Percentiles rank a stretch among this genome's conserved stretches.
Evolutionary conservation across 768 basidiomycete species (phyloP).

Genomic region (Amanita molliuscula): DNA sequence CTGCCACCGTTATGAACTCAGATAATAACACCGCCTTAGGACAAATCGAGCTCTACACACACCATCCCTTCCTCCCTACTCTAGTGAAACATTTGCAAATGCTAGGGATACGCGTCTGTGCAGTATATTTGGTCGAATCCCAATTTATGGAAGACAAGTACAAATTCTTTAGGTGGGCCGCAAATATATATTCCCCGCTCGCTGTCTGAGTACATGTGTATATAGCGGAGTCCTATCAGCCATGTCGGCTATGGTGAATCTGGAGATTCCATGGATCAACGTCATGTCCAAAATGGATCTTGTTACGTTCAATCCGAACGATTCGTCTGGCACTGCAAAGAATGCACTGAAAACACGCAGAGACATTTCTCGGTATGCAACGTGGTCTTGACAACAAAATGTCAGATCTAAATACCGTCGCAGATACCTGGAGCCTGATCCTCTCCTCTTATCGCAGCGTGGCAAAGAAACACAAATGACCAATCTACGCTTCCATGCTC

Average conservation of each 20-base stretch:
- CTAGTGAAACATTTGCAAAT: slow-evolving; percentile 68
- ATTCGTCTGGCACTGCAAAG: slow-evolving; percentile 46
- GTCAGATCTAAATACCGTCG: not conserved
- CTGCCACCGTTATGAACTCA: not conserved
- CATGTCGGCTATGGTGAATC: slow-evolving; percentile 98
- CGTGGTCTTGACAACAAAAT: not conserved
- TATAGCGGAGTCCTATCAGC: slow-evolving; percentile 87
- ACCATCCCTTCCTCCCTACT: slow-evolving; percentile 91
- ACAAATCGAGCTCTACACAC: slow-evolving; percentile 98
- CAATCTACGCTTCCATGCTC: slow-evolving; percentile 82
- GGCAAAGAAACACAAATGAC: slow-evolving; percentile 43
- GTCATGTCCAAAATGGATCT: slow-evolving; percentile 99
- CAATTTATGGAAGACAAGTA: slow-evolving; percentile 99
- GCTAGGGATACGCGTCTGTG: slow-evolving; percentile 79
- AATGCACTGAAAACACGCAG: slow-evolving; percentile 65
- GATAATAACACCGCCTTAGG: slow-evolving; percentile 32
- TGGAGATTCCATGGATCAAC: slow-evolving; percentile 96
- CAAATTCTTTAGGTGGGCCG: slow-evolving; percentile 83
- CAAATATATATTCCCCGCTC: slow-evolving; percentile 1
- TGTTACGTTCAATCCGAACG: slow-evolving; percentile 57
- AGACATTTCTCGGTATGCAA: slow-evolving; percentile 71
- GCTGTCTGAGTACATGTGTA: slow-evolving; percentile 17
- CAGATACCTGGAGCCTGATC: slow-evolving; percentile 94
- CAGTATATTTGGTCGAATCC: slow-evolving; percentile 89
- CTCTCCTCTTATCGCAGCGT: slow-evolving; percentile 62